phyloP scores from a whole-genome alignment of 768 basidiomycete genomes.

The Hericium alpestre region DNA sequence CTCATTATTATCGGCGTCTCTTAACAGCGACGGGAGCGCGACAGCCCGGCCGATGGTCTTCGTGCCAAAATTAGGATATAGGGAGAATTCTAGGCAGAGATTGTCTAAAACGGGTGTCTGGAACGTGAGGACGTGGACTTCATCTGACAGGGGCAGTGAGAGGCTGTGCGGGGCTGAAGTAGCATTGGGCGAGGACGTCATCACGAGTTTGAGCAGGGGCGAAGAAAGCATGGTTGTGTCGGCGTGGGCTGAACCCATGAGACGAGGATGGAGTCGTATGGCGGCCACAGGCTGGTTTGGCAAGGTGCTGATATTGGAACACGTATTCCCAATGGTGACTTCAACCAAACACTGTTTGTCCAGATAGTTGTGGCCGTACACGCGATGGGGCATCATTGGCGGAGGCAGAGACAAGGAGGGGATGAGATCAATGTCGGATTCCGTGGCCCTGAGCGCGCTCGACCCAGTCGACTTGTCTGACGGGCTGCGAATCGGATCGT shows the following conservation, averaged over 20 bases:
- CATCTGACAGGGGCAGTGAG: slow-evolving; percentile 69
- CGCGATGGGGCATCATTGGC: slow-evolving; percentile 94
- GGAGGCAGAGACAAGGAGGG: slow-evolving; percentile 93
- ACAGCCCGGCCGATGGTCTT: slow-evolving; percentile 92
- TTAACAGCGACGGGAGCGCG: slow-evolving; percentile 67
- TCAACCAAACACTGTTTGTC: slow-evolving; percentile 81
- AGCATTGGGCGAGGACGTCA: slow-evolving; percentile 78
- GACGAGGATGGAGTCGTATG: slow-evolving; percentile 64
- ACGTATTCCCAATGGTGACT: slow-evolving; percentile 65
- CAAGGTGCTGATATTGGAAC: slow-evolving; percentile 25
- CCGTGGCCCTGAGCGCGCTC: slow-evolving; percentile 22
- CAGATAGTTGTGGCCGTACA: slow-evolving; percentile 94
- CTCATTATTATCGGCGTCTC: slow-evolving; percentile 41
- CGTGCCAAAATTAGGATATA: slow-evolving; percentile 96
- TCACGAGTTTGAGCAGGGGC: slow-evolving; percentile 87
- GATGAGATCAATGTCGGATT: slow-evolving; percentile 82
- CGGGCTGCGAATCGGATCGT: slow-evolving; percentile 14
- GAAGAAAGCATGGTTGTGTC: slow-evolving; percentile 61
- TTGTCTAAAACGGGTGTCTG: slow-evolving; percentile 67
- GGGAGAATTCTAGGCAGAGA: slow-evolving; percentile 80
- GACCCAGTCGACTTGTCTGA: slow-evolving; percentile 18
- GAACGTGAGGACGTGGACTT: slow-evolving; percentile 70
- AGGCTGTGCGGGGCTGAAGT: slow-evolving; percentile 86
- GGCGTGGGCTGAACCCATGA: slow-evolving; percentile 57
- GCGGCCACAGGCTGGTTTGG: slow-evolving; percentile 30